Percentiles rank a stretch among this genome's conserved stretches.
Evolutionary conservation across 441 rosid genomes (phyloP).

Genomic region (Mallotus japonicus): DNA sequence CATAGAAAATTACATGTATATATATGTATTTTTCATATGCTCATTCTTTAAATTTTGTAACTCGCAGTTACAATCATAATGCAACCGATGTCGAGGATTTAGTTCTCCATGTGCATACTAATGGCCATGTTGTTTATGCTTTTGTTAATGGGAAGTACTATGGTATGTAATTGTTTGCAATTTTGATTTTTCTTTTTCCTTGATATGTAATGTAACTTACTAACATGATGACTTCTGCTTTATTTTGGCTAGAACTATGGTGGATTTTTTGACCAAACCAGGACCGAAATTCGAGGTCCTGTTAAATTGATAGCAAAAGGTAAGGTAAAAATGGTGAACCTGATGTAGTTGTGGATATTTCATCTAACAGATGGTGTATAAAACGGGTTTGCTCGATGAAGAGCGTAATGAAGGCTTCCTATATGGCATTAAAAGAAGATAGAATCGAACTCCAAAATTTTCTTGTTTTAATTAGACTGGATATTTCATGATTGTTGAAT

Average conservation of each 20-base stretch:
- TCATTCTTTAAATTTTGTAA: no score
- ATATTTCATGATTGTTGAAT: constrained; percentile 37
- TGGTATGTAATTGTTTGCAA: background rate
- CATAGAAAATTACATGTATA: no score
- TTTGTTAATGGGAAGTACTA: constrained; percentile 18
- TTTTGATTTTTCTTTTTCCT: no score
- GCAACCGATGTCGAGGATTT: constrained; percentile 30
- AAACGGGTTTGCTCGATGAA: constrained; percentile 40
- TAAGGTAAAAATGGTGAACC: constrained; percentile 5
- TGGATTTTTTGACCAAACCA: constrained; percentile 34
- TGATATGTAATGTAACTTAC: background rate
- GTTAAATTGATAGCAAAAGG: constrained; percentile 25
- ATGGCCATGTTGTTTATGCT: constrained; percentile 55
- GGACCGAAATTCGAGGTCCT: constrained; percentile 49
- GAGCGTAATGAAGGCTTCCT: background rate
- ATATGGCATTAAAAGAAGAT: constrained; percentile 68
- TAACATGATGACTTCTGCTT: background rate
- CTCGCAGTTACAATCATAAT: constrained; percentile 1
- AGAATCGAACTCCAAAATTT: constrained; percentile 55
- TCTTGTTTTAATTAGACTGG: constrained; percentile 96
- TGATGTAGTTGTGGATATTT: constrained; percentile 34
- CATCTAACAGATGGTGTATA: constrained; percentile 51
- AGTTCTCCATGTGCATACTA: constrained; percentile 39
- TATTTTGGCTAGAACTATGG: constrained; percentile 48
- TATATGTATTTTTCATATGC: no score